Percentiles rank a stretch among this genome's conserved stretches.
These are phyloP conservation scores for Podospora pseudoanserina DNA, from an alignment of 495 filamentous ascomycete genomes.

Conservation along the genomic window DNA sequence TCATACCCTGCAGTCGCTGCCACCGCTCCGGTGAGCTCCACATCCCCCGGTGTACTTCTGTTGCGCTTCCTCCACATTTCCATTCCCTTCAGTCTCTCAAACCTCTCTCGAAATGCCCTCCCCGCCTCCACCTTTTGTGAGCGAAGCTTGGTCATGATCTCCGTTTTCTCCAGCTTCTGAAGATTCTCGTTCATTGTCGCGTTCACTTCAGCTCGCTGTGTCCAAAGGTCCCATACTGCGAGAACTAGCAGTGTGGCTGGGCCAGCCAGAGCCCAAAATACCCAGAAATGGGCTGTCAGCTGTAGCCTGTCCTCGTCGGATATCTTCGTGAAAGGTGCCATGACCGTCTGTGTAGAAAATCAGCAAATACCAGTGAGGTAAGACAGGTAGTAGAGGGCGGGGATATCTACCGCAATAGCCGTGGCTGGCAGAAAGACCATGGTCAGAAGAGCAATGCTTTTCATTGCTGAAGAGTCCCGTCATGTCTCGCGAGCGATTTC, in stretches of 20 bases:
- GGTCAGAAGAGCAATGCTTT: not conserved
- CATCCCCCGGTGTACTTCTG: not conserved
- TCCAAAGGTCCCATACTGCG: not conserved
- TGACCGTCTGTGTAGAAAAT: not conserved
- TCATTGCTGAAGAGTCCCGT: constrained; percentile 3
- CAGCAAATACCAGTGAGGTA: not conserved
- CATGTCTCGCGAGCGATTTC: constrained; percentile 4
- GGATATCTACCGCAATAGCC: not conserved
- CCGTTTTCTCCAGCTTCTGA: not conserved
- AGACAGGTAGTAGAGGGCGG: not conserved
- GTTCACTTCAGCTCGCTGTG: not conserved
- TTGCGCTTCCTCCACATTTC: not conserved
- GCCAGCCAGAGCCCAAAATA: not conserved
- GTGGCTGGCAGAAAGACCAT: constrained; percentile 3
- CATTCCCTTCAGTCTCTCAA: not conserved
- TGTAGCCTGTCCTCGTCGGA: not conserved
- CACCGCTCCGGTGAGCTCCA: not conserved
- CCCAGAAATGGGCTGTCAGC: not conserved
- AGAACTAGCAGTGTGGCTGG: not conserved
- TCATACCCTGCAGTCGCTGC: no score
- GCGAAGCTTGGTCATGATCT: not conserved
- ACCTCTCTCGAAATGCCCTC: not conserved
- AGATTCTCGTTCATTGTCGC: not conserved
- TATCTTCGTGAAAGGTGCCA: constrained; percentile 2
- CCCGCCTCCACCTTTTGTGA: not conserved